Evolutionary conservation across 495 filamentous ascomycete species (phyloP), one percentile per base, ranked within the genome.

Genomic region (Usnea hakonensis): DNA sequence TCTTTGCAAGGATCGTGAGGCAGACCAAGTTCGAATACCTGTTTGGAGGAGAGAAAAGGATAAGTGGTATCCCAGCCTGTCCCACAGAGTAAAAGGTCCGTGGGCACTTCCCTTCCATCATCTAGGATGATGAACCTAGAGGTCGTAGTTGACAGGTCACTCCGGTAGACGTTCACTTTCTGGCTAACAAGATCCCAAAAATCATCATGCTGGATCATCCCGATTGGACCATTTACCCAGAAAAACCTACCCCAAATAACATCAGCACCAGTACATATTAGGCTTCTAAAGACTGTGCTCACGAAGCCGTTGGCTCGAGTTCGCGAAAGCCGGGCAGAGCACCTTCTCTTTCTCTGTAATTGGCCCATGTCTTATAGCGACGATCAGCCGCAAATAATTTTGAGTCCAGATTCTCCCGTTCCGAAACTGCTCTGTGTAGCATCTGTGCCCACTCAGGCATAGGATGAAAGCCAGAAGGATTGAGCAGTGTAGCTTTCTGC

Each of bases 131-230:
- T 40, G 14, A 41, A 35, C 30, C 70, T 32, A 21, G 63, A 60
- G 5, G 53, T 41, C 13, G 76, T 57, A 23, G 53, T 19, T 32
- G 58, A 53, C 50, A 76, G 67, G 46, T 76, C 73, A 52, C 60
- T 65, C 21, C 69, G 65, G 48, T 73, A 71, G 26, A 80, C 64
- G 9, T 70, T 62, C 17, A 75, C 76, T 53, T 76, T 72, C 38
- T 69, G 65, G 11, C 73, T 71, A 26, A 79, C 58, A 23, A 67
- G 66, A 55, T 73, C 69, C 67, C 68, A 79, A 60, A 76, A 78
- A 57, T 80, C 73, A 8, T 61, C 61, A 26, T 71, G 70, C 35
- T 76, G 69, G 53, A 72, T 62, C 11, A 76, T 46, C 30, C 75
- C 77, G 44, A 65, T 63, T 35, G 69, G 68, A 41, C 67, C 71